Evolutionary conservation across 345 rosid species (phyloP), one percentile per base, ranked within the genome.

Genomic region (Cardamine occulta): DNA sequence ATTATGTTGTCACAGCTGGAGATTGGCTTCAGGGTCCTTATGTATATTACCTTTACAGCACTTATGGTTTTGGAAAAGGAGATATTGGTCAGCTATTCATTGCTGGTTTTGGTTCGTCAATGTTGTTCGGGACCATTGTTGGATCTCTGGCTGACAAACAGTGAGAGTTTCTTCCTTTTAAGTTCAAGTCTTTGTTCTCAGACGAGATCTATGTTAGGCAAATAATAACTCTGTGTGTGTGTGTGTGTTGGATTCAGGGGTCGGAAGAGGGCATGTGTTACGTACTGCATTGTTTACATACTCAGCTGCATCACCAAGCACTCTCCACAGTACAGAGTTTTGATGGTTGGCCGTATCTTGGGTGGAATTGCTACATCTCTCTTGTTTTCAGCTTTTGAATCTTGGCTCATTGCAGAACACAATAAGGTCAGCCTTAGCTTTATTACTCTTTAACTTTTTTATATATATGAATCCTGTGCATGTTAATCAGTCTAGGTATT

Each of bases 1-100:
- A 28, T 42, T 63, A 19, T 73, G 71, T 42, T 73, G 18, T n/a
- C 52, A 55, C 81, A 93, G 97, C 97, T 74, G 98, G 98, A 70
- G 98, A 93, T 72, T 93, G 98, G 98, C 84, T 89, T 84, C 98
- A 93, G 81, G 98, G 98, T 74, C 98, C 98, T 57, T 93, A 93
- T 80, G 98, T 93, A 11, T 93, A 93, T 82, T 93, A 80, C 84
- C 90, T 93, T 19, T 93, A 91, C 84, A 85, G 88, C 67, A 81
- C 81, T 14, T 93, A 93, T 75, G 97, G 97, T 26, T 93, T 75
- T 67, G 90, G 93, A 34, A 91, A 89, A 82, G 89, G 94, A 55
- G 97, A 93, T 52, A 93, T 91, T 10, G 97, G 98, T 2, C 98
- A 88, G 83, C 93, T 93, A 52, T 93, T 93, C 80, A 93, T 93